Percentiles rank a stretch among this genome's conserved stretches.
phyloP scores from a whole-genome alignment of 495 filamentous ascomycete species.

The Hyaloscypha hepaticicola region DNA sequence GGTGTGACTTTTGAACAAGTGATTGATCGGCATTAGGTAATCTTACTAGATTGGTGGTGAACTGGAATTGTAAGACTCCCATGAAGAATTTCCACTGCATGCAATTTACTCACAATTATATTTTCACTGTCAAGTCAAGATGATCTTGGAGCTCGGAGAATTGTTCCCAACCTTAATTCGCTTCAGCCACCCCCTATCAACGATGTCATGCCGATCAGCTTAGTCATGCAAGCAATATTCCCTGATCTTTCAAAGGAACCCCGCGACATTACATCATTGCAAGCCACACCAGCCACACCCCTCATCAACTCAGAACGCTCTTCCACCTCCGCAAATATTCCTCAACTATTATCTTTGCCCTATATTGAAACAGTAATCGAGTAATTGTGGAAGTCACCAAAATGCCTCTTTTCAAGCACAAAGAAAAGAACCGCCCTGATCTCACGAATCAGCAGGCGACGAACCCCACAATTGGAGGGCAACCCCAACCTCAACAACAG shows the following conservation, averaged over 20 bases:
- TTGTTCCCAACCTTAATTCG: neutral
- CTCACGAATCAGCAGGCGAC: neutral
- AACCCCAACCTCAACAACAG: neutral
- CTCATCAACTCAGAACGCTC: neutral
- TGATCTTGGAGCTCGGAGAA: too few species aligned
- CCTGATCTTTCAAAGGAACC: neutral
- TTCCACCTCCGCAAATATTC: neutral
- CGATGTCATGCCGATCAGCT: neutral
- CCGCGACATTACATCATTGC: neutral
- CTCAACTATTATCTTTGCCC: neutral
- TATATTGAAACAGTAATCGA: neutral
- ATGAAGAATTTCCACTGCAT: too few species aligned
- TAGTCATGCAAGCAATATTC: neutral
- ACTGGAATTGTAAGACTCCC: too few species aligned
- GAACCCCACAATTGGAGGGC: neutral
- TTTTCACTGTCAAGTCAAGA: too few species aligned
- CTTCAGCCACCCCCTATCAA: neutral
- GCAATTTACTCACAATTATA: too few species aligned
- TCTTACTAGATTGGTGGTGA: too few species aligned
- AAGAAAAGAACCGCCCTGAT: neutral
- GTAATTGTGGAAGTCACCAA: neutral
- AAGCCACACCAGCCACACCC: neutral
- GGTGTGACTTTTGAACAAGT: too few species aligned
- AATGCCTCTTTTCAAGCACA: slow-evolving; percentile 10
- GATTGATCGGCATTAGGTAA: too few species aligned